Evolutionary conservation across 257 asterid genomes (phyloP).

Genomic region (Paulownia fortunei): DNA sequence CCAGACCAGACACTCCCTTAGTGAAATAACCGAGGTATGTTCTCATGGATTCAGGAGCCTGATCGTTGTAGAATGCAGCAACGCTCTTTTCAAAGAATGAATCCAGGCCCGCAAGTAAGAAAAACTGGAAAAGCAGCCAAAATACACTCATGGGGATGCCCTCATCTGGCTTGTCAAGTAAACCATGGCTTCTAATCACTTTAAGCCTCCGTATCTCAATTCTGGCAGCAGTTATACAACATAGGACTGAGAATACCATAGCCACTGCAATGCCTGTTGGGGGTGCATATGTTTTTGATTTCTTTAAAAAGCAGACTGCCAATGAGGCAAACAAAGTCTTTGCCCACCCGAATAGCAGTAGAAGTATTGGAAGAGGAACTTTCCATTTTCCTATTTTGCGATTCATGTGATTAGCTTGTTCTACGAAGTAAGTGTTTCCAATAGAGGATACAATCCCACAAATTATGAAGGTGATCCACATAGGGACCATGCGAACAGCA

Average conservation of each 20-base stretch:
- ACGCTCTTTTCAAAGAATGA: slow-evolving; percentile 38
- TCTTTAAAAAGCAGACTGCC: neutral
- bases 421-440: slow-evolving; percentile 67
- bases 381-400: slow-evolving; percentile 53
- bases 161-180: slow-evolving; percentile 41
- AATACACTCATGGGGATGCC: slow-evolving; percentile 48
- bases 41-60: slow-evolving; percentile 41
- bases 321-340: neutral
- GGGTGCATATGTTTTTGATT: slow-evolving; percentile 27
- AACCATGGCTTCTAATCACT: slow-evolving; percentile 33
- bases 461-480: slow-evolving; percentile 56
- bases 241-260: slow-evolving; percentile 50
- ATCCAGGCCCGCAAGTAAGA: slow-evolving; percentile 54
- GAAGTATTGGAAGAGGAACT: slow-evolving; percentile 48
- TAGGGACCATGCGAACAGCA: slow-evolving; percentile 58
- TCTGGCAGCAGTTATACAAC: slow-evolving; percentile 58
- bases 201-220: slow-evolving; percentile 51
- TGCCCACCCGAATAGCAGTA: slow-evolving; percentile 31
- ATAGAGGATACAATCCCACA: slow-evolving; percentile 57
- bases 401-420: slow-evolving; percentile 63
- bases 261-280: slow-evolving; percentile 48
- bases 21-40: slow-evolving; percentile 32
- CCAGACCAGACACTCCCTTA: slow-evolving; percentile 49
- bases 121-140: slow-evolving; percentile 58
- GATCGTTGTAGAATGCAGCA: slow-evolving; percentile 29